Evolutionary conservation across 2,329 filamentous ascomycete species (phyloP), one percentile per base, ranked within the genome.

Genomic region (Zasmidium citrigriseum): DNA sequence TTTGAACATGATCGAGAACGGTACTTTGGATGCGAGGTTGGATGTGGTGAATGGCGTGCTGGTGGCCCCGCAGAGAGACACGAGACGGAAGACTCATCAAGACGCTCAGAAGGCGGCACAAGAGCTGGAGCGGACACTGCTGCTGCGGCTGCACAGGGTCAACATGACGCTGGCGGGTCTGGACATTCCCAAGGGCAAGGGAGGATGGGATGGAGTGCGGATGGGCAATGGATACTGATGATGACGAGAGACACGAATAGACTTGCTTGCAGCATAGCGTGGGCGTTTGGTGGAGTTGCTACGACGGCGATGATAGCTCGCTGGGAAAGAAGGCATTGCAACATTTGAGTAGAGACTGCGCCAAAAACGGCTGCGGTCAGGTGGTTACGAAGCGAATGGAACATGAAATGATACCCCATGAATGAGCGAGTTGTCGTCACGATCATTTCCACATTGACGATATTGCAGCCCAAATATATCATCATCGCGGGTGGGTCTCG

Each of bases 1-100:
- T 27, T 83, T 89, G 24, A 73, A 75, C 0, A 89, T 98, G 85
- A 97, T 99, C 67, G 82, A 87, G 52, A 79, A 81, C 12, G 86
- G 87, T 7, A 82, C 82, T 0, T 78, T 99, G 11, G 82, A 92
- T 64, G 92, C 91, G 7, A 84, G 91, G 24, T 88, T 99, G 59
- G 92, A 99, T 71, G 84, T 90, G 0, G 91, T 96, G 59, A 89
- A 95, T 20, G 61, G 90, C 82, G 79, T 96, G 1, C 83, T 98
- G 4, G 85, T 92, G 11, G 89, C 89, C 1, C 85, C 88, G 5
- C 83, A 87, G 22, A 82, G 80, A 11, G 84, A 93, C 58, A 77
- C 86, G 2, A 85, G 93, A 34, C 79, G 81, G 12, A 80, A 85
- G 49, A 86, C 96, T 68, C 92, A 97, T 71, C 77, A 80, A 23